Evolutionary conservation across 768 basidiomycete species (phyloP), one percentile per base, ranked within the genome.

Genomic region (Boletellus ananiceps): DNA sequence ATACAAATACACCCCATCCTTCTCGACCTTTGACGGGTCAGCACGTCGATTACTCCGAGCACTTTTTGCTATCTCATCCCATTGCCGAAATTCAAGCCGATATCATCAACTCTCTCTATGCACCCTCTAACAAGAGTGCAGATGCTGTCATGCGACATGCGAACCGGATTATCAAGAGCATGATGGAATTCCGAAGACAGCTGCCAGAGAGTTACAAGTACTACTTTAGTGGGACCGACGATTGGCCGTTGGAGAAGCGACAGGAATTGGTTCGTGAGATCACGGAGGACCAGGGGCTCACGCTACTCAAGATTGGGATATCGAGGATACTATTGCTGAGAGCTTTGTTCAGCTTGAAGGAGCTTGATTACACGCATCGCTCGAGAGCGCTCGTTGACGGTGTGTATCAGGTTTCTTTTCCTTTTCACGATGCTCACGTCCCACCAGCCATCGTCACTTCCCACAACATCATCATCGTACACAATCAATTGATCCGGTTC

Each of bases 11-110:
- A 0, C 86, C 88, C 1, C 80, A 74, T 40, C 88, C 89, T 1
- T 70, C 74, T 35, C 80, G 80, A 8, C 52, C 55, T n/a, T 44
- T 62, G 14, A 52, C 61, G 8, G 61, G 61, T 38, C 65, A 66
- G 38, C 57, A 40, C 8, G 44, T 50, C 23, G 81, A 86, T 43
- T 80, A 85, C 56, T 88, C 87, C 3, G 86, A 88, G 58, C 88
- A 92, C 63, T 92, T 91, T 63, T 75, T 85, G 46, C 72, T 83
- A 21, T 88, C 86, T 16, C 79, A 83, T 46, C 82, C 86, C 8
- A 74, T 92, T 40, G 83, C 83, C 19, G 86, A 88, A 55, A 88
- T 93, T 49, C 90, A 93, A 56, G 90, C 89, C 4, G 90, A 92
- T 54, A 88, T 93, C 51, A 87, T 92, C 72, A 88, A 88, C 62